Conservation (phyloP, 1,284 basidiomycete species). For the Apiotrichum sp. region DNA sequence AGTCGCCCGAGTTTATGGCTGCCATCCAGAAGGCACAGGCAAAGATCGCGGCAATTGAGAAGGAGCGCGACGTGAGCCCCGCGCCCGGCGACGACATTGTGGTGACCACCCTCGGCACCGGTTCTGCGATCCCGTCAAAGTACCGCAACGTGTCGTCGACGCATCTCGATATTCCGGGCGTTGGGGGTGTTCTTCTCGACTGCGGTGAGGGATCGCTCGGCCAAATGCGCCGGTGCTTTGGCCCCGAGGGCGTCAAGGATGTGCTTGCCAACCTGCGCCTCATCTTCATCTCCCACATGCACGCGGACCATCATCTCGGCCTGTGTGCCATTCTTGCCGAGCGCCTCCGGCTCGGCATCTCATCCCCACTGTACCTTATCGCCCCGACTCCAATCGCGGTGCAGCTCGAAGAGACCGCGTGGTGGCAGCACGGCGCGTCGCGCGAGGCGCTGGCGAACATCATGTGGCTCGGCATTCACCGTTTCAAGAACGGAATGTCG, state of each 20-base stretch:
- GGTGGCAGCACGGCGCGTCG: conserved; percentile 28
- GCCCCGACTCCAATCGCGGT: conserved; percentile 46
- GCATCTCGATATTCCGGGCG: conserved; percentile 61
- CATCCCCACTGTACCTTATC: conserved; percentile 58
- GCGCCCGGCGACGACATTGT: conserved; percentile 59
- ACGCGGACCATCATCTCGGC: conserved; percentile 90
- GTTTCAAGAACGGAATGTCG: conserved; percentile 10
- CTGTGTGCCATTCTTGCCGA: conserved; percentile 66
- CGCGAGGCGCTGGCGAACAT: conserved; percentile 36
- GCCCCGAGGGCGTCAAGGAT: conserved; percentile 50
- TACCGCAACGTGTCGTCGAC: conserved; percentile 80
- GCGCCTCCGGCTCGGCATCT: conserved; percentile 51
- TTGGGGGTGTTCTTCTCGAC: conserved; percentile 75
- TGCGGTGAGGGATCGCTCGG: conserved; percentile 88
- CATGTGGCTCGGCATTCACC: conserved; percentile 29
- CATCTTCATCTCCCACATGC: conserved; percentile 83
- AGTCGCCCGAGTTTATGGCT: conserved; percentile 14
- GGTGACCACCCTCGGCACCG: conserved; percentile 78
- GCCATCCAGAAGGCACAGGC: conserved; percentile 21
- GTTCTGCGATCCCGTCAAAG: conserved; percentile 75
- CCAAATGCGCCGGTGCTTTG: conserved; percentile 74
- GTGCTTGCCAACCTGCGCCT: conserved; percentile 66
- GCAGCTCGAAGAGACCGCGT: conserved; percentile 46
- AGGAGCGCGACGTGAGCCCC: background rate
- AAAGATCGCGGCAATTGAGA: conserved; percentile 15